A percentile compares a stretch with the other conserved stretches of the same genome.
These are phyloP conservation scores for Ambrosia artemisiifolia DNA, from an alignment of 129 eudicot species.

Conservation along the genomic window DNA sequence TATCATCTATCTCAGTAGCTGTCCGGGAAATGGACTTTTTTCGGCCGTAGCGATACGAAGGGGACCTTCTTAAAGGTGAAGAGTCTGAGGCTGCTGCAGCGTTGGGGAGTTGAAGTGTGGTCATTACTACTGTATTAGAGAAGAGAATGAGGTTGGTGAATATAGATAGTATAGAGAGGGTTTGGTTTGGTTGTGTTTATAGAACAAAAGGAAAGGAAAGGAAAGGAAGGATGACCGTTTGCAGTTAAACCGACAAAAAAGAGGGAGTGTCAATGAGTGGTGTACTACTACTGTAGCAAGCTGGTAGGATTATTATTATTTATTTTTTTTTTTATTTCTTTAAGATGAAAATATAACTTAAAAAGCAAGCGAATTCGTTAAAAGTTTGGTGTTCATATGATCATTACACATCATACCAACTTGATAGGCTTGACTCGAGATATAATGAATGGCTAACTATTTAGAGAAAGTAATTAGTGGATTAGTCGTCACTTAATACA, in stretches of 20 bases:
- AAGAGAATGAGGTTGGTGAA: constrained; percentile 5
- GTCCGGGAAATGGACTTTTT: constrained; percentile 43
- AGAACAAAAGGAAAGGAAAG: constrained; percentile 8
- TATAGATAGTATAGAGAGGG: neutral
- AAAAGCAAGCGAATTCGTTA: too few species aligned
- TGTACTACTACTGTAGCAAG: too few species aligned
- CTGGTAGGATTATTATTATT: too few species aligned
- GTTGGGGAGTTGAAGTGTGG: constrained; percentile 31
- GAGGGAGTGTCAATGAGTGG: constrained; percentile 3
- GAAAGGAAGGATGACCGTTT: constrained; percentile 15
- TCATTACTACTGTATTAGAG: constrained; percentile 33
- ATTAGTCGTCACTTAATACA: too few species aligned
- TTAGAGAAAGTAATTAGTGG: too few species aligned
- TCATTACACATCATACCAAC: too few species aligned
- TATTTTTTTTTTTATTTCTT: too few species aligned
- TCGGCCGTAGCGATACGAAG: constrained; percentile 44
- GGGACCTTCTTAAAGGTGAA: constrained; percentile 35
- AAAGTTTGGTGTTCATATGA: too few species aligned
- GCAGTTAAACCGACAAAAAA: constrained; percentile 20
- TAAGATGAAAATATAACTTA: too few species aligned
- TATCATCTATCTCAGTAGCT: constrained; percentile 58
- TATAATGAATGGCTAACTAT: too few species aligned
- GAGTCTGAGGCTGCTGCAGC: constrained; percentile 20
- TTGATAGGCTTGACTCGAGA: too few species aligned
- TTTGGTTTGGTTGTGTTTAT: constrained; percentile 15